These are phyloP conservation scores for Chlorella sp. DNA, from an alignment of 139 green algal species.

Conservation along the genomic window DNA sequence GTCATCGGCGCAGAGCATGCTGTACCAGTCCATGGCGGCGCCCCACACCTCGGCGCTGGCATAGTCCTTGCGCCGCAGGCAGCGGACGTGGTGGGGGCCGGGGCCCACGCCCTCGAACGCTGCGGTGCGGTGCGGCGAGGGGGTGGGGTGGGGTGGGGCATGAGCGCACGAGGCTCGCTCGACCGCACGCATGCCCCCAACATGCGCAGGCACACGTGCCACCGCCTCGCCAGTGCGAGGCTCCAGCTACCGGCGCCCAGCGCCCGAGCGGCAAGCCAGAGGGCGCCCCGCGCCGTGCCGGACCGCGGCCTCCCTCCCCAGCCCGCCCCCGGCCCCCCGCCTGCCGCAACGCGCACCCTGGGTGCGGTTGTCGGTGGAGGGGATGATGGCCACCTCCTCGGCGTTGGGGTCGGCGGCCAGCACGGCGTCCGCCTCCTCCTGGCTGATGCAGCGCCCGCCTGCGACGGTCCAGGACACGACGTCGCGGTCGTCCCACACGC, in stretches of 20 bases:
- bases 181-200: no score
- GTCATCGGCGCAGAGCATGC: slow-evolving; percentile 36
- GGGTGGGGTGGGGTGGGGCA: not conserved
- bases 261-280: no score
- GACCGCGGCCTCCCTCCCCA: not conserved
- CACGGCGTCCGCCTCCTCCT: slow-evolving; percentile 16
- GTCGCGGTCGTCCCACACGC: slow-evolving; percentile 72
- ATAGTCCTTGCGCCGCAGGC: slow-evolving; percentile 38
- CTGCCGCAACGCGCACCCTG: not conserved
- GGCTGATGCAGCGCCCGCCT: slow-evolving; percentile 53
- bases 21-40: slow-evolving; percentile 39
- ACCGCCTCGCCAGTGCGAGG: not conserved
- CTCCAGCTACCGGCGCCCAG: no score
- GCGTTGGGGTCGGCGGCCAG: slow-evolving; percentile 24
- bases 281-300: no score
- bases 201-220: no score
- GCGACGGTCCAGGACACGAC: slow-evolving; percentile 24
- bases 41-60: slow-evolving; percentile 1
- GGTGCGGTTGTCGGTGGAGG: slow-evolving; percentile 44
- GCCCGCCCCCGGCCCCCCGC: not conserved
- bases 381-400: slow-evolving; percentile 35
- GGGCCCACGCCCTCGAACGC: slow-evolving; percentile 24
- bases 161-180: not conserved
- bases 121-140: slow-evolving; percentile 26
- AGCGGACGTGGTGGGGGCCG: slow-evolving; percentile 18